Percentiles rank a stretch among this genome's conserved stretches.
Conservation (phyloP, 2,329 filamentous ascomycete genomes). For the Trichoderma sp. region DNA sequence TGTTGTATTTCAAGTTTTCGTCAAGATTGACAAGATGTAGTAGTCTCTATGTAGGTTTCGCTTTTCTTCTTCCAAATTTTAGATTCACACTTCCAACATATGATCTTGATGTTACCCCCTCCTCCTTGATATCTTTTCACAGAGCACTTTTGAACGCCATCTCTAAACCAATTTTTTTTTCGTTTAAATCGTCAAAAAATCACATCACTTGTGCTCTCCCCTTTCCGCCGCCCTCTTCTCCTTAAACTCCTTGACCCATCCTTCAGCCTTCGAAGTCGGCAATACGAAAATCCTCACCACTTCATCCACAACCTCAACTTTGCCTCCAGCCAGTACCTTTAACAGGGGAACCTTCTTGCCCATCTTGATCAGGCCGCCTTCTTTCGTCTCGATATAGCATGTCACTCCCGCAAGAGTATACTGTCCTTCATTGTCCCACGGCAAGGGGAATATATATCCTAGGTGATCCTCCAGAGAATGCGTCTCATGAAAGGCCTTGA, state of each 20-base stretch:
- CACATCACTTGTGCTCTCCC: conserved; percentile 24
- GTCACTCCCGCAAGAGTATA: conserved; percentile 70
- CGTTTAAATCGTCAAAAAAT: not conserved
- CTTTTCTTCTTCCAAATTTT: not conserved
- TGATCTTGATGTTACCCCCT: not conserved
- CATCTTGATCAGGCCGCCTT: conserved; percentile 80
- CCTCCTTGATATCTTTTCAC: not conserved
- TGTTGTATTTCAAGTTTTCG: not conserved
- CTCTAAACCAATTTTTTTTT: not conserved
- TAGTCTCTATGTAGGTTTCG: not conserved
- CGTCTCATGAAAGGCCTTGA: conserved; percentile 81
- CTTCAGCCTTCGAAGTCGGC: conserved; percentile 63
- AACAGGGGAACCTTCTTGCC: conserved; percentile 79
- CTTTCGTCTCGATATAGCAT: conserved; percentile 81
- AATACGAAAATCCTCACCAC: conserved; percentile 80
- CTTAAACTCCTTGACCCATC: conserved; percentile 87
- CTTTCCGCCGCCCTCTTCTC: conserved; percentile 58
- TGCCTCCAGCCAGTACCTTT: conserved; percentile 71
- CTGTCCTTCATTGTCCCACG: conserved; percentile 72
- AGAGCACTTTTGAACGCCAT: not conserved
- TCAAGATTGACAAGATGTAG: not conserved
- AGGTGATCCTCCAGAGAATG: conserved; percentile 75
- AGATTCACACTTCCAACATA: not conserved
- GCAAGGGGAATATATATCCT: conserved; percentile 78
- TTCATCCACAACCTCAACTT: conserved; percentile 83